Evolutionary conservation across 129 eudicot genomes (phyloP), one percentile per base, ranked within the genome.

Genomic region (Pittosporum tobira): DNA sequence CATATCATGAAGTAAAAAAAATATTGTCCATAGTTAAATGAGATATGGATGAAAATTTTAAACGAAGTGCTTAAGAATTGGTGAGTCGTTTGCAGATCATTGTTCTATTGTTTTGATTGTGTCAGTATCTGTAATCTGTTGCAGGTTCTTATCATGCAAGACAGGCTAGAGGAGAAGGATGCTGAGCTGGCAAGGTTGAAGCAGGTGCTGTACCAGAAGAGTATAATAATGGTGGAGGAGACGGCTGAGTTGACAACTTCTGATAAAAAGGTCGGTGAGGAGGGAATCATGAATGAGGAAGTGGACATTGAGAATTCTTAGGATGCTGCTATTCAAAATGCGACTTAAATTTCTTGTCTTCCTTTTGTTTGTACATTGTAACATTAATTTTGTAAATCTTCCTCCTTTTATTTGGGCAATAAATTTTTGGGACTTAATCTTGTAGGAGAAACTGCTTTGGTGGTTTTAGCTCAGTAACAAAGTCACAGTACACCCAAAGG

Each of bases 81-180:
- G 40, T 34, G 1, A 34, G 40, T n/a, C n/a, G n/a, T n/a, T n/a
- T n/a, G n/a, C n/a, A n/a, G n/a, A n/a, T n/a, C n/a, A 34, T 34
- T 34, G 40, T 12, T 34, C 40, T 34, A 34, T 34, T n/a, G n/a
- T n/a, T n/a, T n/a, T n/a, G n/a, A n/a, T n/a, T n/a, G n/a, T n/a
- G n/a, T n/a, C n/a, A 26, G 45, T 14, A 22, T n/a, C 24, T 22
- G 1, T 11, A 26, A 16, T 14, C 14, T 61, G 57, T 37, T 47
- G 27, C 60, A 89, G 97, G 93, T 71, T 67, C 65, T 77, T 23
- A 72, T 82, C 57, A 62, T 89, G 78, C 95, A 82, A 89, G 95
- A 85, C 63, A 85, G 80, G 71, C 75, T 89, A 50, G 91, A 73
- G 57, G 97, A 85, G 25, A 77, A 69, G 61, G 97, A 89, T 15